Base-by-base conservation (phyloP, 129 eudicot species). In the Pittosporum tobira region DNA sequence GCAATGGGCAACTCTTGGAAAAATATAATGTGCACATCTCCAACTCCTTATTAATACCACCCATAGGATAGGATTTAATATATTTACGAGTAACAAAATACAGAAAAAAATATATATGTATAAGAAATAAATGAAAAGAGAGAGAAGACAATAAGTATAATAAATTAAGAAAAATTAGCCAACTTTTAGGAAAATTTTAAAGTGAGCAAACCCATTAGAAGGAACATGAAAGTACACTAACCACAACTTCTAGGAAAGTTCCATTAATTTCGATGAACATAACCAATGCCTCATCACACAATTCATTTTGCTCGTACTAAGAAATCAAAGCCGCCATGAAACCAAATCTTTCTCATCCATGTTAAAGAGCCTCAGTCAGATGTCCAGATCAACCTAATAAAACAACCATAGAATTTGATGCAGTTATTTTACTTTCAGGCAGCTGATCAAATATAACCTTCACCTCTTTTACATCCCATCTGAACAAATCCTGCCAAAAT, bases 361-460 rank as follows among this genome's bases (percentile, higher is more conserved):
- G 31, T 63, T 26, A 21, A 13, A 29, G 57, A 30, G 88, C 93
- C 74, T 82, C 95, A 24, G 5, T 19, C 0, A 87, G 48, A 61
- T 28, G 63, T 2, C 80, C 87, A 51, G 63, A 79, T 40, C 65
- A 68, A 48, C 95, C 95, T 62, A 79, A 69, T 76, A 87, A 70
- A 47, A 60, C 82, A 56, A 87, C 79, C 95, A 87, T 79, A 27
- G 95, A 82, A 67, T 83, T 82, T 1, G 95, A 73, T 0, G 88
- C 82, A 59, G 82, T 83, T 0, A 79, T 48, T 59, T 79, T 82
- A 71, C 71, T 76, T 15, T 63, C 66, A 1, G 95, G 95, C 95
- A 87, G 79, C 62, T 51, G 48, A 62, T 67, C 66, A 63, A 34
- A 87, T 21, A 82, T 52, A 42, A 60, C 9, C 71, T 65, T 82